A percentile compares a stretch with the other conserved stretches of the same genome.
phyloP scores from a whole-genome alignment of 306 rosid species.

The Dalbergia cultrata region DNA sequence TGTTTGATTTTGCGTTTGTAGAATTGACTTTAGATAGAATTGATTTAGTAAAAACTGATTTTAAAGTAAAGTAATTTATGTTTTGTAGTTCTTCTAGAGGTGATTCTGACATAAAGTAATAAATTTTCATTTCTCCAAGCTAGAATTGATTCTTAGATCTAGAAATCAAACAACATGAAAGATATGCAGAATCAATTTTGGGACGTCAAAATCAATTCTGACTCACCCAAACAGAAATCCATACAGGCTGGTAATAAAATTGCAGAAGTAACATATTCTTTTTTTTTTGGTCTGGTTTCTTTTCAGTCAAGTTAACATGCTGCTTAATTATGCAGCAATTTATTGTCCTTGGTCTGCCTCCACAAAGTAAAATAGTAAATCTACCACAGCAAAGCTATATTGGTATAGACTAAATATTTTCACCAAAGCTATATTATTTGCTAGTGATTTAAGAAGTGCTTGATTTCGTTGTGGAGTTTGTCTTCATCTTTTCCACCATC shows the following conservation, averaged over 20 bases:
- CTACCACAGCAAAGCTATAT: neutral
- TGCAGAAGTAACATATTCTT: neutral
- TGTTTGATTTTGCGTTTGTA: no score
- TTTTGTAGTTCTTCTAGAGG: no score
- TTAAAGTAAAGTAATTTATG: no score
- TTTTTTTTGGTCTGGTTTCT: neutral
- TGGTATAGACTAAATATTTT: neutral
- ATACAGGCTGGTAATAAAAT: neutral
- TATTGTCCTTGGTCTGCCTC: neutral
- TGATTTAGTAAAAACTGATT: no score
- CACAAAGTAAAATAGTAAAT: neutral
- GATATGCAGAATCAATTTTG: no score
- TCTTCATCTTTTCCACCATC: conserved; percentile 59
- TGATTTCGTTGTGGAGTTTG: conserved; percentile 43
- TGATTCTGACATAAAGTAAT: no score
- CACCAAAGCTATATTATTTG: conserved; percentile 26
- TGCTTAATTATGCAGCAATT: neutral
- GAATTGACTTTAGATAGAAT: no score
- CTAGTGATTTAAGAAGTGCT: neutral
- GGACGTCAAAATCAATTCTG: no score
- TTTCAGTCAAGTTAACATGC: neutral
- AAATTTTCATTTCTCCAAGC: no score
- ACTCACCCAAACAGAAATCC: no score
- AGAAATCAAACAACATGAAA: no score
- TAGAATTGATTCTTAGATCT: no score